Evolutionary conservation across 75 land plant species (phyloP), one percentile per base, ranked within the genome.

Genomic region (Picea sitchensis): DNA sequence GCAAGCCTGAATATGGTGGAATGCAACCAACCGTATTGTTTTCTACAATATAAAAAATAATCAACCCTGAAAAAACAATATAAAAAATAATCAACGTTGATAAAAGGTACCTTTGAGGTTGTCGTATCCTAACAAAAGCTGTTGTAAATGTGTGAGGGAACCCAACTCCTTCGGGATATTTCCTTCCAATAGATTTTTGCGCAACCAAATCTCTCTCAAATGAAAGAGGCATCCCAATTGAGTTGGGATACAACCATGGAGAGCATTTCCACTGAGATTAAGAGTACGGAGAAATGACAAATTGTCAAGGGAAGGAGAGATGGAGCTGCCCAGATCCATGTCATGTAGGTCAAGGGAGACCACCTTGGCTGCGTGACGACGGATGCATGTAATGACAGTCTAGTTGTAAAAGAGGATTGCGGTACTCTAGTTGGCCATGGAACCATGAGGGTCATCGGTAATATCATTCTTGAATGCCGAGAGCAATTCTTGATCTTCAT

Each of bases 111-210:
- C 95, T 30, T 92, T 90, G 81, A 95, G 82, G n/a, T n/a, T n/a
- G n/a, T n/a, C n/a, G n/a, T n/a, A n/a, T n/a, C n/a, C n/a, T n/a
- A n/a, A n/a, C n/a, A n/a, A n/a, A n/a, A n/a, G n/a, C n/a, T n/a
- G n/a, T n/a, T n/a, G n/a, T n/a, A n/a, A n/a, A n/a, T n/a, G n/a
- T n/a, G n/a, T n/a, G n/a, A n/a, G n/a, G n/a, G n/a, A n/a, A n/a
- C n/a, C n/a, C n/a, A n/a, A n/a, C n/a, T n/a, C n/a, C n/a, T n/a
- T n/a, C n/a, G n/a, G n/a, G n/a, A n/a, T n/a, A n/a, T n/a, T n/a
- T n/a, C n/a, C n/a, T n/a, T 86, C 85, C 84, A 95, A 92, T 76
- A 82, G 71, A 73, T 95, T 95, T 88, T 91, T 92, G 82, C 95
- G 91, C 63, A 95, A 86, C 76, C 92, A 92, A 59, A 95, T 78